Evolutionary conservation across 257 asterid species (phyloP).

Genomic region (Anisodus acutangulus): DNA sequence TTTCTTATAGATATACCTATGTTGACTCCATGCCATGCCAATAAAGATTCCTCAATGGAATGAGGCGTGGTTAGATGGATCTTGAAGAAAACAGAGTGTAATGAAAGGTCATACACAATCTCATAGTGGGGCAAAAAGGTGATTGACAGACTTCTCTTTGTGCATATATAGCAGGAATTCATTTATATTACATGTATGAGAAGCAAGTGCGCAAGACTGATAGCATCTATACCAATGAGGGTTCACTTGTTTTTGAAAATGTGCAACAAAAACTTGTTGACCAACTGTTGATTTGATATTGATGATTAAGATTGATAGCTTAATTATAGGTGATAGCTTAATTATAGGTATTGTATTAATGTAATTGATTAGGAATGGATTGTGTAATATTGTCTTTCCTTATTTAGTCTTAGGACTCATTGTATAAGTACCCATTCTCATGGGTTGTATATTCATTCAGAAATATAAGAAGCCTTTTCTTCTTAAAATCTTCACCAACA

Average conservation of each 20-base stretch:
- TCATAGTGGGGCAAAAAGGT: not conserved
- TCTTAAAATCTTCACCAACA: not conserved
- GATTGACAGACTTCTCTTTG: not conserved
- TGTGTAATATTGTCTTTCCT: too few relatives aligned
- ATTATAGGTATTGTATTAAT: too few relatives aligned
- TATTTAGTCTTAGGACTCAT: too few relatives aligned
- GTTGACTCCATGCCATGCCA: not conserved
- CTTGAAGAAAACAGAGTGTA: not conserved
- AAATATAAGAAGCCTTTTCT: too few relatives aligned
- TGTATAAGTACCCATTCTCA: too few relatives aligned
- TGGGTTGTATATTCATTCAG: too few relatives aligned
- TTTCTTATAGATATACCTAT: not conserved
- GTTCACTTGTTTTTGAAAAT: slow-evolving; percentile 23
- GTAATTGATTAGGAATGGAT: too few relatives aligned
- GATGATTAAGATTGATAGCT: too few relatives aligned
- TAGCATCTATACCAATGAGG: not conserved
- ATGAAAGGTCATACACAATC: slow-evolving; percentile 6
- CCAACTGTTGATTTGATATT: not conserved
- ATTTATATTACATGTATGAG: not conserved
- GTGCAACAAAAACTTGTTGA: not conserved
- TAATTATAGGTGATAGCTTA: too few relatives aligned
- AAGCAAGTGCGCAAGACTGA: not conserved
- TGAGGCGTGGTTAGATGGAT: not conserved
- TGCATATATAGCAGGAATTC: slow-evolving; percentile 14
- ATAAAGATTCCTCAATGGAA: not conserved